phyloP scores from a whole-genome alignment of 164 flowering plant genomes.

The Cinnamomum chago region DNA sequence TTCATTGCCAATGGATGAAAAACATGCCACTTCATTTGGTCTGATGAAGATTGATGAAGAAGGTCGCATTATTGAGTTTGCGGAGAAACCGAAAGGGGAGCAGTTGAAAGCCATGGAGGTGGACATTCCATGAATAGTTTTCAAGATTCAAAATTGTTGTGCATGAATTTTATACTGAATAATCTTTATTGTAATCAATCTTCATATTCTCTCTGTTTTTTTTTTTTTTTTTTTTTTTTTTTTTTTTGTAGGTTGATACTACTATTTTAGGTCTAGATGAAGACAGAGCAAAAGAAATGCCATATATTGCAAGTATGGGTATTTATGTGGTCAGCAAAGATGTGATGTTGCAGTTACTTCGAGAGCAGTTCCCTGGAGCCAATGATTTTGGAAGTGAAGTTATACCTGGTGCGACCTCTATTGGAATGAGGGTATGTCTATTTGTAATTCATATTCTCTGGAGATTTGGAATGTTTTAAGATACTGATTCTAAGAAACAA shows the following conservation, averaged over 20 bases:
- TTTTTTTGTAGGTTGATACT: constrained; percentile 58
- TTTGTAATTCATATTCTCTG: background rate
- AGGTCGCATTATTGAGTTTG: constrained; percentile 79
- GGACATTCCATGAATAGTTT: background rate
- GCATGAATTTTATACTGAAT: no score
- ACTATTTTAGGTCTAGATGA: constrained; percentile 87
- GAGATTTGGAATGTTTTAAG: background rate
- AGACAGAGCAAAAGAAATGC: constrained; percentile 91
- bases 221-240: background rate
- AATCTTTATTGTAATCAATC: background rate
- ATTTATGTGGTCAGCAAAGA: constrained; percentile 95
- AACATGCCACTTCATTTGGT: constrained; percentile 84
- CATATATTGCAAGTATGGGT: constrained; percentile 96
- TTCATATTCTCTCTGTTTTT: background rate
- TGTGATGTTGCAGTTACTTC: constrained; percentile 74
- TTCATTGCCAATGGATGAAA: constrained; percentile 86
- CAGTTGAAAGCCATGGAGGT: constrained; percentile 84
- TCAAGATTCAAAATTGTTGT: background rate
- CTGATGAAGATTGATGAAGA: constrained; percentile 90
- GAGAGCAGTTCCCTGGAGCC: constrained; percentile 86
- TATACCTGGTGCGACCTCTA: constrained; percentile 89
- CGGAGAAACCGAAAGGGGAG: constrained; percentile 88
- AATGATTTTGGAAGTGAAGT: constrained; percentile 99
- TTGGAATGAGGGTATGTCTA: constrained; percentile 74
- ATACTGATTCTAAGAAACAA: no score